phyloP scores from a whole-genome alignment of 2,329 filamentous ascomycete genomes.

The Aspergillus tamarii region DNA sequence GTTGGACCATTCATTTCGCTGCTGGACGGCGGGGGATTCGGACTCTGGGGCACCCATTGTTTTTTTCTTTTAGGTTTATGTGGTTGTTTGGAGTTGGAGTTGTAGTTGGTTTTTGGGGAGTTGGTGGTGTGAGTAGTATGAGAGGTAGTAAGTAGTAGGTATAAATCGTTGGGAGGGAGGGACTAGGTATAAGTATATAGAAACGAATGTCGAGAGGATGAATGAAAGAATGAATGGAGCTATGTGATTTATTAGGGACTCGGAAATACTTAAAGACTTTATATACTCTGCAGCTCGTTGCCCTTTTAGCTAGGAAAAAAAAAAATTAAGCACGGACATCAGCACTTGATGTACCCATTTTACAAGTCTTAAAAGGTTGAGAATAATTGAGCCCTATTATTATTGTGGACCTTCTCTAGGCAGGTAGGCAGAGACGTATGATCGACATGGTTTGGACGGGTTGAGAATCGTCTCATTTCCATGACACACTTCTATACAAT shows the following conservation, averaged over 20 bases:
- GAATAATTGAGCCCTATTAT: background rate
- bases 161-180: background rate
- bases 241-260: background rate
- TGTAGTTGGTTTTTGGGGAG: no score
- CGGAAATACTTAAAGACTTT: background rate
- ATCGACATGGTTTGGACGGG: background rate
- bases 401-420: background rate
- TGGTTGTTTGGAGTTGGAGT: no score
- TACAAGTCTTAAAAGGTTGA: background rate
- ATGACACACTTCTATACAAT: background rate
- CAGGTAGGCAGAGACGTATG: background rate
- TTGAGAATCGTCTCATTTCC: background rate
- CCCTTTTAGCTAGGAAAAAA: background rate
- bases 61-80: background rate
- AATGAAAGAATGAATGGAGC: background rate
- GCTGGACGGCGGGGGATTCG: background rate
- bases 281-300: background rate
- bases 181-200: background rate
- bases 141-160: background rate
- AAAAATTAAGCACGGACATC: background rate
- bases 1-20: conserved; percentile 31
- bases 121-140: background rate
- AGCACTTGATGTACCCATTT: background rate
- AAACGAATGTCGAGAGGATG: background rate
- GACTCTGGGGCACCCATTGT: conserved; percentile 8